Base-by-base conservation (phyloP, 2,329 filamentous ascomycete species). In the Aspergillus melleus region DNA sequence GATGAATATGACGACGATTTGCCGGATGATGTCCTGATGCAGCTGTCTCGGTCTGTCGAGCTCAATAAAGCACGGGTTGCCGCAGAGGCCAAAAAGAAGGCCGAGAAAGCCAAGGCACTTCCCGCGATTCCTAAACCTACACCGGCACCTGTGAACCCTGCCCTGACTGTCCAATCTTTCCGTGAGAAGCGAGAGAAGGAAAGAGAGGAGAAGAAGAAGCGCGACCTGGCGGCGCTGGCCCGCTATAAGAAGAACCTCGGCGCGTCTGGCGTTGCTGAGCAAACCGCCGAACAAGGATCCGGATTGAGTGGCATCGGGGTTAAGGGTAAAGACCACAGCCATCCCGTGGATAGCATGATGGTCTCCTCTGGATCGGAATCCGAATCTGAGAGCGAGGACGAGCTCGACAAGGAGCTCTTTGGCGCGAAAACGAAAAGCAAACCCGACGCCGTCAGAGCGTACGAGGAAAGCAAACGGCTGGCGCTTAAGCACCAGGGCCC, bases 291-390 rank as follows among this genome's bases (percentile, higher is more conserved):
- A 60, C 91, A 92, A 72, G 91, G 91, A 2, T 95, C 91, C 60
- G 92, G 90, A 20, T 78, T 95, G 10, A 84, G 86, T 63, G 88
- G 88, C 26, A 83, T 96, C 53, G 86, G 90, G 39, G 81, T 92
- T 1, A 80, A 85, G 58, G 91, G 91, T 60, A 95, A 94, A 76
- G 92, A 95, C 57, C 90, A 94, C 70, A 84, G 16, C 36, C 36
- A 42, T 42, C 12, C 86, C 1, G 84, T 84, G 63, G 90, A 90
- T 64, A 92, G 94, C 64, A 92, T 98, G 74, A 96, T 98, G 92
- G 91, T 97, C 47, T 88, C 86, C 6, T 88, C 86, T 30, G 78
- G 74, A 4, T 79, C 77, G 24, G 88, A 90, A 59, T 90, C 88
- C 16, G 81, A 83, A 60, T 89, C 88, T 3, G 92, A 95, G 53